Evolutionary conservation across 306 rosid genomes (phyloP).

Genomic region (Corylus avellana): DNA sequence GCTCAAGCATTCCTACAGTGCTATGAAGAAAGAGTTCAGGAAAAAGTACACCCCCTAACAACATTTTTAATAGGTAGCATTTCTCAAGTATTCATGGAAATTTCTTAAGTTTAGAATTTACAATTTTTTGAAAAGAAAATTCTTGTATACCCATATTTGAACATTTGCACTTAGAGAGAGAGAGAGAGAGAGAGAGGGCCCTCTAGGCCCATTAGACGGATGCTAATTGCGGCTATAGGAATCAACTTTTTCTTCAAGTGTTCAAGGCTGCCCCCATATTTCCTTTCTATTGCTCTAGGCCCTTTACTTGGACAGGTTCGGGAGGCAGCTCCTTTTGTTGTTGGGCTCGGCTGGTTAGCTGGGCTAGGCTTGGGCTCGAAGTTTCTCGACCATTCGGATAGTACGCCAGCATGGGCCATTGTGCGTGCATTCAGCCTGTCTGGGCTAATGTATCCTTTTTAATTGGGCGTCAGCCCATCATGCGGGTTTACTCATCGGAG

Average conservation of each 20-base stretch:
- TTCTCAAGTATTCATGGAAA: too few relatives aligned
- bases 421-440: constrained; percentile 50
- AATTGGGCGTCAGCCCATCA: constrained; percentile 83
- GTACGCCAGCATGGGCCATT: constrained; percentile 58
- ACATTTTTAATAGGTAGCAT: too few relatives aligned
- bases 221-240: constrained; percentile 69
- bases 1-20: constrained; percentile 74
- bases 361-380: constrained; percentile 66
- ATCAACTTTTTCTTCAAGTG: constrained; percentile 78
- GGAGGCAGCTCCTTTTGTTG: constrained; percentile 74
- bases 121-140: too few relatives aligned
- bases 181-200: constrained; percentile 24
- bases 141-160: too few relatives aligned
- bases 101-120: too few relatives aligned
- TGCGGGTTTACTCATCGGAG: constrained; percentile 85
- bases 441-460: constrained; percentile 69
- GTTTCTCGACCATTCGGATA: constrained; percentile 30
- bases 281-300: constrained; percentile 61
- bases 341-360: constrained; percentile 57
- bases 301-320: constrained; percentile 53
- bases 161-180: too few relatives aligned
- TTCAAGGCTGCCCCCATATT: constrained; percentile 63
- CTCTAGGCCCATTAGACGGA: constrained; percentile 45
- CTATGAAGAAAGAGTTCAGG: constrained; percentile 78
- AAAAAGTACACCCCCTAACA: constrained; percentile 2